phyloP scores from a whole-genome alignment of 768 basidiomycete species.

The Boletellus sp. region DNA sequence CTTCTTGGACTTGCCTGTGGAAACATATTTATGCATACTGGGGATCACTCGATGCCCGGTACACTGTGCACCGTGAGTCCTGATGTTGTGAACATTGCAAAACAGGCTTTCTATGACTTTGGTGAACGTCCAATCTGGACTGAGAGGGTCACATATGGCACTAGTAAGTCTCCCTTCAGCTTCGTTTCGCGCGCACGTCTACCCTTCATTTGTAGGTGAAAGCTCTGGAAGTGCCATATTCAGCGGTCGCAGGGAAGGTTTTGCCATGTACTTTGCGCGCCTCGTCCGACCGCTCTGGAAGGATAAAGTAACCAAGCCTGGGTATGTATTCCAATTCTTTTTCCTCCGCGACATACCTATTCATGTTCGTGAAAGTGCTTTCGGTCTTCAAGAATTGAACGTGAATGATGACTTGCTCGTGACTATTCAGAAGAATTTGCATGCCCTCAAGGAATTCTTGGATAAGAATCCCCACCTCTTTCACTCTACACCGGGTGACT shows the following conservation, averaged over 20 bases:
- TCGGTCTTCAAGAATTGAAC: conserved; percentile 53
- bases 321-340: conserved; percentile 39
- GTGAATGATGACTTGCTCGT: conserved; percentile 61
- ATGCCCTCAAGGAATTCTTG: conserved; percentile 70
- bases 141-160: conserved; percentile 73
- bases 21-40: conserved; percentile 70
- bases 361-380: conserved; percentile 31
- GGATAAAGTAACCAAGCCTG: conserved; percentile 61
- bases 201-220: conserved; percentile 42
- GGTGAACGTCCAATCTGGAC: conserved; percentile 82
- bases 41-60: conserved; percentile 43
- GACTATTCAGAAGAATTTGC: conserved; percentile 76
- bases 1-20: conserved; percentile 81
- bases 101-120: conserved; percentile 83
- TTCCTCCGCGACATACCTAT: not conserved
- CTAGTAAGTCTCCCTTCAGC: conserved; percentile 41
- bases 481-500: conserved; percentile 73
- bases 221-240: conserved; percentile 72
- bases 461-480: conserved; percentile 83
- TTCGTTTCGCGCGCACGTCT: not conserved
- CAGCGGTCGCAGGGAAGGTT: conserved; percentile 85
- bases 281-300: conserved; percentile 88
- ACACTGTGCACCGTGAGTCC: conserved; percentile 51
- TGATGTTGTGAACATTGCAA: conserved; percentile 68
- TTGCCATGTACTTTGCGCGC: conserved; percentile 83